phyloP scores from a whole-genome alignment of 192 early-diverging fungal species.

The Linnemannia exigua region DNA sequence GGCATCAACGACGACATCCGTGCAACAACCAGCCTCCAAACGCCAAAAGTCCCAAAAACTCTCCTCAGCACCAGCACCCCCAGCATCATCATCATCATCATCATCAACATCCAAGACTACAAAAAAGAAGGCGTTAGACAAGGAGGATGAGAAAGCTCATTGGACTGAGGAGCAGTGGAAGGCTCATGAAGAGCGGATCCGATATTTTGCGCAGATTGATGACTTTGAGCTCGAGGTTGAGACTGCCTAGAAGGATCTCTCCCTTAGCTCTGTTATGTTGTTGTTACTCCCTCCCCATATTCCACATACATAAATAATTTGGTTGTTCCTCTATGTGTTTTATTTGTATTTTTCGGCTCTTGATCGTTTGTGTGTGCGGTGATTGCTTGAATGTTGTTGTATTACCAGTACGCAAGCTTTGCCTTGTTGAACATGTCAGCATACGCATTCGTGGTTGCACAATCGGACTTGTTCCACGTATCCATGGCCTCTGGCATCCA shows the following conservation, averaged over 20 bases:
- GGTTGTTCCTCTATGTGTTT: background rate
- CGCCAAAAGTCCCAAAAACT: background rate
- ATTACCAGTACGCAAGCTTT: constrained; percentile 37
- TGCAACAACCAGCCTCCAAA: background rate
- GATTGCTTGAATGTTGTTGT: background rate
- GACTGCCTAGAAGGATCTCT: background rate
- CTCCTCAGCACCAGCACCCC: background rate
- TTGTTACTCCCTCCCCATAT: background rate
- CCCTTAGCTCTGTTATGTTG: background rate
- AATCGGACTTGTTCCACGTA: constrained; percentile 65
- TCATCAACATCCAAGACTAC: background rate
- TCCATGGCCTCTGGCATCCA: constrained; percentile 77
- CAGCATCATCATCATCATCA: too few relatives aligned
- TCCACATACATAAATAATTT: background rate
- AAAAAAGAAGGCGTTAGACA: constrained; percentile 1
- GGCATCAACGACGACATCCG: background rate
- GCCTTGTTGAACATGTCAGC: constrained; percentile 49
- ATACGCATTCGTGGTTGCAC: constrained; percentile 51
- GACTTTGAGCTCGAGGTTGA: constrained; percentile 50
- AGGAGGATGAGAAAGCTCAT: background rate
- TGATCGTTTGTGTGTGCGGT: background rate
- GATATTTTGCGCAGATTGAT: constrained; percentile 40
- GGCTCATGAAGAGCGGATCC: constrained; percentile 37
- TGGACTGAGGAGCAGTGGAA: constrained; percentile 23
- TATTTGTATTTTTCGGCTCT: background rate